Evolutionary conservation across 306 rosid species (phyloP).

Genomic region (Prunus davidiana): DNA sequence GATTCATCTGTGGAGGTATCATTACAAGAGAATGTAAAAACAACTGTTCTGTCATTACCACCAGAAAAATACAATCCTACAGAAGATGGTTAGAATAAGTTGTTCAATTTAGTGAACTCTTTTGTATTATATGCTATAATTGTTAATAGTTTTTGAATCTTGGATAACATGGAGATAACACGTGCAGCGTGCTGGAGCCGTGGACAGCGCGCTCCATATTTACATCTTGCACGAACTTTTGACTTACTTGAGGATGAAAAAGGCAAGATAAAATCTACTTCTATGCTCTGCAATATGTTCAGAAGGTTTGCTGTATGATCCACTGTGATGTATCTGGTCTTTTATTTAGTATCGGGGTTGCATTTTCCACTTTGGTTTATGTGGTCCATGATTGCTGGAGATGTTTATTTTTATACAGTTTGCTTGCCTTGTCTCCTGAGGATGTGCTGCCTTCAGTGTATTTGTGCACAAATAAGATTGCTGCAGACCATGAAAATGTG

Average conservation of each 20-base stretch:
- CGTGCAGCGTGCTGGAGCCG: conserved; percentile 78
- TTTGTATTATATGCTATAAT: conserved; percentile 17
- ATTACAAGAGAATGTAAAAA: conserved; percentile 42
- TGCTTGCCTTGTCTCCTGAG: conserved; percentile 75
- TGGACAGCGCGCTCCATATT: conserved; percentile 83
- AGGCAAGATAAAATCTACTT: conserved; percentile 86
- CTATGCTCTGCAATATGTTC: conserved; percentile 90
- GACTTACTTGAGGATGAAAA: conserved; percentile 72
- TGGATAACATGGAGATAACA: conserved; percentile 23
- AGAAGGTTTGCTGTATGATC: conserved; percentile 58
- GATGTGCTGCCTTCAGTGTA: conserved; percentile 89
- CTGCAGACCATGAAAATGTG: conserved; percentile 85
- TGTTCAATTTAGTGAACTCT: conserved; percentile 19
- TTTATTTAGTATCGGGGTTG: background rate
- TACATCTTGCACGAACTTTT: conserved; percentile 88
- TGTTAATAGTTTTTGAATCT: conserved; percentile 20
- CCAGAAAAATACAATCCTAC: conserved; percentile 69
- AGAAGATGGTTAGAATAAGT: conserved; percentile 54
- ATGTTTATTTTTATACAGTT: conserved; percentile 44
- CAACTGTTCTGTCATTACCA: conserved; percentile 53
- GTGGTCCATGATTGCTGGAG: conserved; percentile 22
- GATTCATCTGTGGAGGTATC: conserved; percentile 38
- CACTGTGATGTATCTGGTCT: background rate
- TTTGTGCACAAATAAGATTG: conserved; percentile 83
- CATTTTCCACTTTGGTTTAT: conserved; percentile 25